phyloP scores from a whole-genome alignment of 148 eudicot species.

The Camellia sinensis region DNA sequence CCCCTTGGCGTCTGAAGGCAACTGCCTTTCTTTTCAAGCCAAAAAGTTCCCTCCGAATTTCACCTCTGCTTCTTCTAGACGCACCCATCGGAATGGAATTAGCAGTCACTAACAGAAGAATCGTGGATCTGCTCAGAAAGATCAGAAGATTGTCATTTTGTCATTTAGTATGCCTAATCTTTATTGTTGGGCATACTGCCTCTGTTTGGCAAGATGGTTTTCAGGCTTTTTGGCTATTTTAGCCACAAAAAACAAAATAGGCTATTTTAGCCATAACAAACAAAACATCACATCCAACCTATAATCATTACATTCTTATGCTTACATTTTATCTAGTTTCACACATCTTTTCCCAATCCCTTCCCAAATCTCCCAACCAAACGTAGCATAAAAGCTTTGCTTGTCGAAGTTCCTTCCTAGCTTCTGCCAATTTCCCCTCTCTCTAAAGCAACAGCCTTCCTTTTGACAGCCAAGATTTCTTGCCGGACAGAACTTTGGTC shows the following conservation, averaged over 20 bases:
- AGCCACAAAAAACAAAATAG: no score
- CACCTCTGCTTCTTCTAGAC: constrained; percentile 61
- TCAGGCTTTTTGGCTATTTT: no score
- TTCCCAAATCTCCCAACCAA: no score
- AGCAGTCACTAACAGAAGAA: constrained; percentile 14
- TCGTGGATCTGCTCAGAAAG: constrained; percentile 17
- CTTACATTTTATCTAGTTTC: no score
- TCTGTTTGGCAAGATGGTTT: no score
- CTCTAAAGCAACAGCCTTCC: constrained; percentile 70
- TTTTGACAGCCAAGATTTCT: constrained; percentile 67
- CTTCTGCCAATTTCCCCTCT: constrained; percentile 85
- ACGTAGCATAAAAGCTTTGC: constrained; percentile 61
- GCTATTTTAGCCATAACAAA: no score
- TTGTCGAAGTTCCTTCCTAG: constrained; percentile 72
- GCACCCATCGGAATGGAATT: constrained; percentile 14
- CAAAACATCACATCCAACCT: no score
- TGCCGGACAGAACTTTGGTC: constrained; percentile 39
- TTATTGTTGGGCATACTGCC: no score
- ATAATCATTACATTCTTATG: no score
- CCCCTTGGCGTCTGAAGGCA: constrained; percentile 83
- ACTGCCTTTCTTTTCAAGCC: constrained; percentile 83
- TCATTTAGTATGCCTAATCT: no score
- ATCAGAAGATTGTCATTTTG: constrained; percentile 3
- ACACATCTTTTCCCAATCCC: no score
- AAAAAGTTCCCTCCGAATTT: constrained; percentile 77